Conservation (phyloP, 1,139 yeast genomes). For the Hanseniaspora sp. region DNA sequence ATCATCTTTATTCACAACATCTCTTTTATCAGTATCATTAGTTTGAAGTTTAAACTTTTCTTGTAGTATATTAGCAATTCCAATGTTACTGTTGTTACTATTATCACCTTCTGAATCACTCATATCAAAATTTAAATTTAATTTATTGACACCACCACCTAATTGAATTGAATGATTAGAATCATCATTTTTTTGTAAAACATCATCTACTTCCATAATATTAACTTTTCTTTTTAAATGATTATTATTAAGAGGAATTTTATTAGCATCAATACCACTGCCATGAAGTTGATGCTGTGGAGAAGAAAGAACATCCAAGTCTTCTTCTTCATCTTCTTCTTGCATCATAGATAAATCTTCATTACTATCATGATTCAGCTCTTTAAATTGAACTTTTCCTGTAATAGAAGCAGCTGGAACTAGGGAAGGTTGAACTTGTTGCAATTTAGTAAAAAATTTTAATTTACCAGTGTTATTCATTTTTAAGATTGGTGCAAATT, state of each 20-base stretch:
- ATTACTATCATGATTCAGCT: neutral
- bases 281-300: neutral
- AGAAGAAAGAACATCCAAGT: conserved; percentile 2
- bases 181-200: neutral
- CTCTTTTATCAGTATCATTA: conserved; percentile 12
- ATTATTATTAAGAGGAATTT: neutral
- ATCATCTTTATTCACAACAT: conserved; percentile 2
- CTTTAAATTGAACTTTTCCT: conserved; percentile 13
- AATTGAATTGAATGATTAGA: conserved; percentile 3
- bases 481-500: conserved; percentile 12
- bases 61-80: neutral
- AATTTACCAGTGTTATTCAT: conserved; percentile 15
- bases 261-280: too few relatives aligned
- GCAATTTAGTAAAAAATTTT: conserved; percentile 11
- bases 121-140: conserved; percentile 7
- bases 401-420: conserved; percentile 16
- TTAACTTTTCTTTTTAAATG: conserved; percentile 7
- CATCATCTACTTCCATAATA: conserved; percentile 7
- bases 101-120: neutral
- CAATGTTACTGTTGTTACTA: neutral
- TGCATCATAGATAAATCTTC: conserved; percentile 2
- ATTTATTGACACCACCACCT: neutral
- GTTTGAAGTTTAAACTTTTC: neutral
- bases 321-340: conserved; percentile 5
- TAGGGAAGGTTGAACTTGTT: conserved; percentile 12